Evolutionary conservation across 2,329 filamentous ascomycete species (phyloP).

Genomic region (Calonectria pseudoreteaudii): DNA sequence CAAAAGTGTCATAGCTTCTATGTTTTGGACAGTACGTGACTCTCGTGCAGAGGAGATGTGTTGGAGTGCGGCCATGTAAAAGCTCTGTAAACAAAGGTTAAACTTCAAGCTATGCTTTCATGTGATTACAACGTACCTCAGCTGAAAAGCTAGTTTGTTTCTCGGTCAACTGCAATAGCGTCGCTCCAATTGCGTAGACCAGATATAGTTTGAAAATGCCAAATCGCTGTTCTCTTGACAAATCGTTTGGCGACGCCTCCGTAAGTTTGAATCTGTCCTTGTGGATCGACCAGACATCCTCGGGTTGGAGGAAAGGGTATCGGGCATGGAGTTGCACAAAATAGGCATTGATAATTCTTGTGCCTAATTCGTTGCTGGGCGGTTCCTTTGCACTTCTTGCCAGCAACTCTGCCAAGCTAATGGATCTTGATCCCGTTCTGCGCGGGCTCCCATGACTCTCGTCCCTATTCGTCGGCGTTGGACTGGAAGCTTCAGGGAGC

Average conservation of each 20-base stretch:
- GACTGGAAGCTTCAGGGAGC: not conserved
- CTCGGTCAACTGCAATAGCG: not conserved
- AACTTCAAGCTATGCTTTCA: too few species aligned
- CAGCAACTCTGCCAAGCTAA: not conserved
- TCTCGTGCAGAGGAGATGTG: not conserved
- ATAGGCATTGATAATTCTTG: not conserved
- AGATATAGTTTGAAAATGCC: not conserved
- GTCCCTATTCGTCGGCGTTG: not conserved
- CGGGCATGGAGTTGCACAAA: not conserved
- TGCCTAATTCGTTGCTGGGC: not conserved
- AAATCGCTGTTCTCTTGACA: not conserved
- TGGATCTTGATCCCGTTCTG: not conserved
- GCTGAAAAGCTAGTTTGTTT: slow-evolving; percentile 1
- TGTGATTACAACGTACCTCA: not conserved
- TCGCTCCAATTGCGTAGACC: not conserved
- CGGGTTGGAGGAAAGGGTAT: not conserved
- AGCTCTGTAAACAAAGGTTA: not conserved
- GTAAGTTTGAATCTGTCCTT: not conserved
- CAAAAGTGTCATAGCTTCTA: not conserved
- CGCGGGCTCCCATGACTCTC: not conserved
- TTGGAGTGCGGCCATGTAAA: not conserved
- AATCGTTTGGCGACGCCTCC: not conserved
- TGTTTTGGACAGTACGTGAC: not conserved
- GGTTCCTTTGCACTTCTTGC: not conserved
- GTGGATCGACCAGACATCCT: not conserved